These are phyloP conservation scores for Candida labiduridarum DNA, from an alignment of 1,139 yeast species.

Conservation along the genomic window DNA sequence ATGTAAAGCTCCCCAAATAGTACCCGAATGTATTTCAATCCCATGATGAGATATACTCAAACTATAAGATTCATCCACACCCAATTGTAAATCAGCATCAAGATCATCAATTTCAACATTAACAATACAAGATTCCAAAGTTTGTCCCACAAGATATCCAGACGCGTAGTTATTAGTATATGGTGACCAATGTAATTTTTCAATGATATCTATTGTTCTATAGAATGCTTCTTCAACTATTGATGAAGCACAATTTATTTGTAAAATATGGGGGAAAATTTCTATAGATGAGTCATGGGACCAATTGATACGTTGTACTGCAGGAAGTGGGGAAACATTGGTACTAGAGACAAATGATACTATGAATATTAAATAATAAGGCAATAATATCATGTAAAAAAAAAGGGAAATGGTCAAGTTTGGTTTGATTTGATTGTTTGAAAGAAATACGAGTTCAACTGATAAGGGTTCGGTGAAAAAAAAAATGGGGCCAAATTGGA, in stretches of 20 bases:
- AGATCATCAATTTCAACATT: constrained; percentile 24
- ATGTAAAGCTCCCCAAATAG: constrained; percentile 50
- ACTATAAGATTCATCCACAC: constrained; percentile 46
- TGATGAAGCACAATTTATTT: neutral
- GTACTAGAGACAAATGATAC: constrained; percentile 12
- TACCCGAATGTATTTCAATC: constrained; percentile 31
- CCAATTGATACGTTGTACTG: constrained; percentile 25
- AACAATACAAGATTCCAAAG: neutral
- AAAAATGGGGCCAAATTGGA: no score
- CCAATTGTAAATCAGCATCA: constrained; percentile 37
- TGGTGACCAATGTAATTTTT: constrained; percentile 27
- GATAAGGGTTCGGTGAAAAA: no score
- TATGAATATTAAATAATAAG: neutral
- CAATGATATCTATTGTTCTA: constrained; percentile 20
- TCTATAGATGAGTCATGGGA: constrained; percentile 4
- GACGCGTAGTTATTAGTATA: constrained; percentile 2
- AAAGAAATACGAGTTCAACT: no score
- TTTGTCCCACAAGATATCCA: neutral
- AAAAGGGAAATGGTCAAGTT: neutral
- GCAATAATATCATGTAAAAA: neutral
- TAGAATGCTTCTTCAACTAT: constrained; percentile 22
- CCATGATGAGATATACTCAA: constrained; percentile 20
- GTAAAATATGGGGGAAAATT: neutral
- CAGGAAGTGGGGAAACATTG: constrained; percentile 25
- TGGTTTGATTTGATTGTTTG: no score